Evolutionary conservation across 2,329 filamentous ascomycete species (phyloP).

Genomic region (Malbranchea cinnamomea): DNA sequence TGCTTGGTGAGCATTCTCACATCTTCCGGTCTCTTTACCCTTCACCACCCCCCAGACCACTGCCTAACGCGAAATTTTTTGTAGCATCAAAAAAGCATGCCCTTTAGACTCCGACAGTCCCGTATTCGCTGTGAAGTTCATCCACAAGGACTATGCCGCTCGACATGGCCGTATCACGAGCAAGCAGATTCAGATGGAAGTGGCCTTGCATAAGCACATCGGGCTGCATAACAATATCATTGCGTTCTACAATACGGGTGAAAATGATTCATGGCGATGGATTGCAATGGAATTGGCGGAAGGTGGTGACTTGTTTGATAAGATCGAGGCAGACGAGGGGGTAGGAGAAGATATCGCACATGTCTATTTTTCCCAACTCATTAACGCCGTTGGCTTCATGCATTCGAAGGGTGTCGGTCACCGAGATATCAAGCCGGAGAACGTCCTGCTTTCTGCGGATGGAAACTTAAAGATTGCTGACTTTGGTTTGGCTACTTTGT

Average conservation of each 20-base stretch:
- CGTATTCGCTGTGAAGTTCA: conserved; percentile 94
- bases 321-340: conserved; percentile 94
- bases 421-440: conserved; percentile 84
- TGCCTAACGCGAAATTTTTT: background rate
- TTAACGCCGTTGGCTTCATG: conserved; percentile 85
- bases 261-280: conserved; percentile 83
- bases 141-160: conserved; percentile 90
- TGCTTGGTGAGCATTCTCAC: conserved; percentile 53
- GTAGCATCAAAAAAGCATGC: conserved; percentile 81
- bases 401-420: conserved; percentile 93
- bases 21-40: conserved; percentile 3
- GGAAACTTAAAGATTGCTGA: conserved; percentile 90
- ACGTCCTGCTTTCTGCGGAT: conserved; percentile 71
- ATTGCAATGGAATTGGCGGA: conserved; percentile 96
- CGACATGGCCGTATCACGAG: conserved; percentile 75
- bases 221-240: conserved; percentile 88
- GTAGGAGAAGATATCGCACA: conserved; percentile 92
- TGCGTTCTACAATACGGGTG: conserved; percentile 74
- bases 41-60: background rate
- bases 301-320: conserved; percentile 94
- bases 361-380: conserved; percentile 85
- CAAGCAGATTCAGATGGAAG: conserved; percentile 85
- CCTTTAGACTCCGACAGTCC: conserved; percentile 55
- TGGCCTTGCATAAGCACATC: conserved; percentile 75
- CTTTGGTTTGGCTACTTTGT: conserved; percentile 90